These are phyloP conservation scores for Pseudozyma hubeiensis DNA, from an alignment of 1,284 basidiomycete species.

Conservation along the genomic window DNA sequence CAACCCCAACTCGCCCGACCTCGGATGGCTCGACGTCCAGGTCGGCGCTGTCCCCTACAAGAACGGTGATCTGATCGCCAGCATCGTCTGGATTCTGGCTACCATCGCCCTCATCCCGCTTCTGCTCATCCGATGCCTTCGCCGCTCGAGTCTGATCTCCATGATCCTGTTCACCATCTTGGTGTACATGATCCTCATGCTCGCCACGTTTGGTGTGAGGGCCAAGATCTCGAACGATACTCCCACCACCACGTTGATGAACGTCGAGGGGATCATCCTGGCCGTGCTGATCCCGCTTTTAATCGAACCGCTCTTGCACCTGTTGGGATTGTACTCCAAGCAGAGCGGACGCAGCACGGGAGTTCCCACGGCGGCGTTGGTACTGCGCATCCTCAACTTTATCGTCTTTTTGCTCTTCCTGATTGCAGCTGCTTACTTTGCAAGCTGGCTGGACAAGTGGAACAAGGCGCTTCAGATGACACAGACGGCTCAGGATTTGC, in stretches of 20 bases:
- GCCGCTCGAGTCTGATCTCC: constrained; percentile 49
- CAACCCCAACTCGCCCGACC: constrained; percentile 50
- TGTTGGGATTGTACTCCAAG: constrained; percentile 41
- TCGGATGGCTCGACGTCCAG: constrained; percentile 54
- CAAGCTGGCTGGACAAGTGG: constrained; percentile 43
- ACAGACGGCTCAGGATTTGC: constrained; percentile 39
- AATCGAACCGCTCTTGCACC: constrained; percentile 47
- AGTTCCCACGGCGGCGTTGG: constrained; percentile 38
- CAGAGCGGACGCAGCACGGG: constrained; percentile 36
- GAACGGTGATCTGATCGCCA: constrained; percentile 54
- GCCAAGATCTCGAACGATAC: constrained; percentile 38
- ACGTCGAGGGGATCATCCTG: constrained; percentile 44
- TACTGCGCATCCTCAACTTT: constrained; percentile 51
- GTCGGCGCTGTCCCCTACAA: constrained; percentile 53
- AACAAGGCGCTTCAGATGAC: constrained; percentile 39
- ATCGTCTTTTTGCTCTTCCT: constrained; percentile 53
- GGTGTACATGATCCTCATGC: constrained; percentile 42
- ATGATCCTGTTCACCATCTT: constrained; percentile 49
- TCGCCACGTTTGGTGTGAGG: constrained; percentile 45
- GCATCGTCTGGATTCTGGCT: constrained; percentile 50
- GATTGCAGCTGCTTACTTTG: constrained; percentile 43
- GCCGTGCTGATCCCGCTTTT: constrained; percentile 43
- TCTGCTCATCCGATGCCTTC: constrained; percentile 48
- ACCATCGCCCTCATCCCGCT: constrained; percentile 48
- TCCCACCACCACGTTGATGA: constrained; percentile 46